phyloP scores from a whole-genome alignment of 306 rosid species.

The Sophora flavescens region DNA sequence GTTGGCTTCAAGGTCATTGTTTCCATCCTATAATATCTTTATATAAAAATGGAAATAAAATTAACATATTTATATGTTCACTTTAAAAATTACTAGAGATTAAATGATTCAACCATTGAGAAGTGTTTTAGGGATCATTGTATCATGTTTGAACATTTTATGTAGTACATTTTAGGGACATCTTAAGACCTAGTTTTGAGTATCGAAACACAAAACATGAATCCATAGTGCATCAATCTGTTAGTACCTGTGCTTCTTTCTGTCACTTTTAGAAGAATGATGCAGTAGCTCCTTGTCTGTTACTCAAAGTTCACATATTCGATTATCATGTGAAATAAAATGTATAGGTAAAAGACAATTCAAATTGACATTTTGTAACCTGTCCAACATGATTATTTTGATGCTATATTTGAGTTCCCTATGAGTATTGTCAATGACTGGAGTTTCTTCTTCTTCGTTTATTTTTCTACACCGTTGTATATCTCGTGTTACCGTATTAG shows the following conservation, averaged over 20 bases:
- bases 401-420: constrained; percentile 29
- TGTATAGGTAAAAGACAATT: background rate
- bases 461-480: constrained; percentile 28
- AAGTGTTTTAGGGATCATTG: constrained; percentile 19
- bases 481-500: constrained; percentile 37
- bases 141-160: too few species aligned
- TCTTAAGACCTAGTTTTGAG: background rate
- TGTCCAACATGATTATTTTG: background rate
- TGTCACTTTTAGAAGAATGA: constrained; percentile 1
- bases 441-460: constrained; percentile 15
- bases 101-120: constrained; percentile 26
- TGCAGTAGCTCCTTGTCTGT: constrained; percentile 23
- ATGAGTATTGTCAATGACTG: background rate
- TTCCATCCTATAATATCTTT: constrained; percentile 9
- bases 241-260: constrained; percentile 14
- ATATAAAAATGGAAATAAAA: background rate
- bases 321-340: background rate
- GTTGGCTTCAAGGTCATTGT: constrained; percentile 1
- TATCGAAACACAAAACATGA: background rate
- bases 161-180: constrained; percentile 1
- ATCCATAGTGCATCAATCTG: constrained; percentile 16
- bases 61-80: constrained; percentile 9
- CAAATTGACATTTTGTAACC: background rate
- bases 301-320: constrained; percentile 27
- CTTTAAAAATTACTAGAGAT: too few species aligned